Conservation (phyloP, 2,329 filamentous ascomycete genomes). For the Fusarium sambucinum region DNA sequence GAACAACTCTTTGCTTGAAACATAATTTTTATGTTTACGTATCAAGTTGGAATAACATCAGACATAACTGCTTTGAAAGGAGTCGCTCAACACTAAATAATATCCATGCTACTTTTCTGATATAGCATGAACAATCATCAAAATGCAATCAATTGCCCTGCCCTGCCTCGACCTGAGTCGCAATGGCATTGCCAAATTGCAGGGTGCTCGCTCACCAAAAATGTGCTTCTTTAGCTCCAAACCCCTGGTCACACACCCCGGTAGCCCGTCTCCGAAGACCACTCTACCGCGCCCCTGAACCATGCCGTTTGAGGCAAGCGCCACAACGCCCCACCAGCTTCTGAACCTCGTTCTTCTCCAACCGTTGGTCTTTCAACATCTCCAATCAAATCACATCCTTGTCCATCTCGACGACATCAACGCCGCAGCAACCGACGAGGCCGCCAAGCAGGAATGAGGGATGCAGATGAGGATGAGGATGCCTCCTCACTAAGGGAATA, state of each 20-base stretch:
- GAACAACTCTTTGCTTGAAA: conserved; percentile 7
- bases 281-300: conserved; percentile 38
- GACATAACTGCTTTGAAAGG: neutral
- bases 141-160: conserved; percentile 6
- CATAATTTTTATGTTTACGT: conserved; percentile 15
- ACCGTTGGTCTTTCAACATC: conserved; percentile 34
- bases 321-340: conserved; percentile 36
- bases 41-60: conserved; percentile 1
- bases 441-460: conserved; percentile 23
- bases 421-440: conserved; percentile 30
- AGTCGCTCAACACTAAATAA: neutral
- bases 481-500: conserved; percentile 11
- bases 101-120: conserved; percentile 4
- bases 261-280: conserved; percentile 11
- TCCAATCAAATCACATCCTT: conserved; percentile 35
- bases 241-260: conserved; percentile 17
- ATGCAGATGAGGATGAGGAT: conserved; percentile 3
- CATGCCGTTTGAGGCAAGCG: conserved; percentile 34
- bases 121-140: conserved; percentile 28
- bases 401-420: conserved; percentile 28
- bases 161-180: neutral
- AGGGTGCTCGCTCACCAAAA: conserved; percentile 32
- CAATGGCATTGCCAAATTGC: conserved; percentile 33
- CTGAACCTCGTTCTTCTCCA: conserved; percentile 33
- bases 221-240: conserved; percentile 25